phyloP scores from a whole-genome alignment of 139 green algal genomes.

The Picochlorum costavermella region DNA sequence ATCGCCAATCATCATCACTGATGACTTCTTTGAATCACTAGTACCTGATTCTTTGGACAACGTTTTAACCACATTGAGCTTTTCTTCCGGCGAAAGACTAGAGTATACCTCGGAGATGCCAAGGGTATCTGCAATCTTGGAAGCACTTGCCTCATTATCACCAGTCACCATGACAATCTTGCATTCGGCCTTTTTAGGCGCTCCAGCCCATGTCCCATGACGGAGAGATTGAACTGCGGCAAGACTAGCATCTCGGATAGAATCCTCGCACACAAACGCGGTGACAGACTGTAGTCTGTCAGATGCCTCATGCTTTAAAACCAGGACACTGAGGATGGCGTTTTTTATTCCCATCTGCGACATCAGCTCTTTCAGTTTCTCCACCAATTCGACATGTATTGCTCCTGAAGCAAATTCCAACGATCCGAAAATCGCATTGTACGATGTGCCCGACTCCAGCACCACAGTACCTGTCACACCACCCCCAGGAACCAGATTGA shows the following conservation, averaged over 20 bases:
- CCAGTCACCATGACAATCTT: slow-evolving; percentile 52
- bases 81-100: slow-evolving; percentile 65
- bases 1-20: slow-evolving; percentile 74
- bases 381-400: neutral
- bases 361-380: neutral
- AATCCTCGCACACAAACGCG: slow-evolving; percentile 60
- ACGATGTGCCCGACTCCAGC: neutral
- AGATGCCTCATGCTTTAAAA: slow-evolving; percentile 4
- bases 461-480: slow-evolving; percentile 20
- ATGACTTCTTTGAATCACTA: slow-evolving; percentile 17
- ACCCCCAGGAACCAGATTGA: slow-evolving; percentile 31
- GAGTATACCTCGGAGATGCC: slow-evolving; percentile 48
- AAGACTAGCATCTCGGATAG: slow-evolving; percentile 37
- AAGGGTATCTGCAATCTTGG: slow-evolving; percentile 41
- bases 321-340: slow-evolving; percentile 13
- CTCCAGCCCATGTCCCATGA: slow-evolving; percentile 17
- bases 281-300: slow-evolving; percentile 28
- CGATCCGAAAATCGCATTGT: neutral
- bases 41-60: neutral
- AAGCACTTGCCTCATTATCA: slow-evolving; percentile 54
- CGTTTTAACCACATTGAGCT: slow-evolving; percentile 41
- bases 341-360: slow-evolving; percentile 7
- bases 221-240: slow-evolving; percentile 45
- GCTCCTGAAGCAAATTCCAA: slow-evolving; percentile 2
- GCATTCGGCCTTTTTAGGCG: neutral